phyloP scores from a whole-genome alignment of 2,329 filamentous ascomycete genomes.

The Colletotrichum trifolii region DNA sequence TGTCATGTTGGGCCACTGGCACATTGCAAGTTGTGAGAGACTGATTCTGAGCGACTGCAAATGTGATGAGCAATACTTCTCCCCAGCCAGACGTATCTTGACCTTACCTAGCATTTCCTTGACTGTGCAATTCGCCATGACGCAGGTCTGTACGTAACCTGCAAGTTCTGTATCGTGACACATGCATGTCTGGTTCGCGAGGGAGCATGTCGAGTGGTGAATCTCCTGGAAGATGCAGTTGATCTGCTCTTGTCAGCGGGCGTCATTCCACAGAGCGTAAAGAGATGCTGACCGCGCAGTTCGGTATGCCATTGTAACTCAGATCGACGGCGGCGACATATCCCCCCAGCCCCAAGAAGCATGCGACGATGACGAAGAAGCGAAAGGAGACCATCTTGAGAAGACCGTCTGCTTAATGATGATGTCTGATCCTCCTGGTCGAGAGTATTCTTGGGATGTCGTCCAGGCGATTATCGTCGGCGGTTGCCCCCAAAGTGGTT shows the following conservation, averaged over 20 bases:
- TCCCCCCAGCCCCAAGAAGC: constrained; percentile 8
- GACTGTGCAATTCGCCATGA: constrained; percentile 24
- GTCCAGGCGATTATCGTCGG: not conserved
- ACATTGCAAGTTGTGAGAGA: constrained; percentile 24
- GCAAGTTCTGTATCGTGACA: constrained; percentile 19
- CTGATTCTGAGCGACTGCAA: constrained; percentile 17
- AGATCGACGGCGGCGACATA: constrained; percentile 4
- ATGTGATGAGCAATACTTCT: not conserved
- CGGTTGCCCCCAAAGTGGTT: not conserved
- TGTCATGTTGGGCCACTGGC: not conserved
- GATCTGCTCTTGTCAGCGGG: constrained; percentile 12
- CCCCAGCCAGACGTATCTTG: no score
- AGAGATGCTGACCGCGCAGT: constrained; percentile 19
- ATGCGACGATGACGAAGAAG: constrained; percentile 19
- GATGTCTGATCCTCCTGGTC: not conserved
- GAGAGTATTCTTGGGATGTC: not conserved
- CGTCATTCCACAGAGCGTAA: no score
- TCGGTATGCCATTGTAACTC: constrained; percentile 10
- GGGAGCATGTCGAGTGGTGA: constrained; percentile 11
- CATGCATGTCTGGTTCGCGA: constrained; percentile 29
- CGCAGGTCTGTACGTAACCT: constrained; percentile 23
- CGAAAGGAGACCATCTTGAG: constrained; percentile 16
- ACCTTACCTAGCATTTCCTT: constrained; percentile 29
- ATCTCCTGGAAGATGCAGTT: constrained; percentile 27
- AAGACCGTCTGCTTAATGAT: not conserved